Base-by-base conservation (phyloP, 371 early-diverging fungal genomes). In the Mortierella sp. region DNA sequence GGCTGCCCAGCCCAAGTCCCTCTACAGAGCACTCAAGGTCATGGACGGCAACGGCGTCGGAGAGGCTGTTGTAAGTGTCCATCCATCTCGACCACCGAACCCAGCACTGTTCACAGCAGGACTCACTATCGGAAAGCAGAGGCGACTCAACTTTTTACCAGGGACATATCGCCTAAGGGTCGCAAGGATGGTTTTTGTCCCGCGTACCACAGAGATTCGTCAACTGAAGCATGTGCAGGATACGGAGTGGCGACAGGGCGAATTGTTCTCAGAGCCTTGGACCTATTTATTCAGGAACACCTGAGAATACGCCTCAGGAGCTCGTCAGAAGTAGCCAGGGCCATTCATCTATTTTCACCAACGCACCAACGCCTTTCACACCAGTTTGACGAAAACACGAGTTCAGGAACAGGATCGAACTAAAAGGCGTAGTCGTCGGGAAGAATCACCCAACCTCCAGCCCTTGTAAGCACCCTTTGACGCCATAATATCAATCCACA, bases 1-100 rank as follows among this genome's bases (percentile, higher is more conserved):
- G 70, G 72, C 84, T 5, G 63, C 79, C 29, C 79, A 73, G 39
- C 76, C 84, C 64, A 78, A 76, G 76, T 79, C 43, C 74, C 64
- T 83, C 10, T 83, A 76, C 76, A 58, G 76, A 50, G 79, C 75
- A n/a, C 44, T 83, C 50, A 83, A 83, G 79, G 79, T 83, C 68
- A 78, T 83, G 79, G 73, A 83, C 55, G 47, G 37, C 75, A 79
- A 79, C 55, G 84, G 84, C 14, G 64, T 83, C 43, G 84, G 84
- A 66, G 84, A 83, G 76, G 64, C 72, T 41, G 73, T 83, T 45
- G 84, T 83, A 83, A 81, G 81, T 79, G 52, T 16, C 26, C 7
- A 14, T 64, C 7, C 48, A 4, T 55, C 5, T 31, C 29, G 31
- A 4, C 55, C 4, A 31, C 11, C 55, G 29, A 29, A 24, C 24